Evolutionary conservation across 352 stramenopile genomes (phyloP).

Genomic region (Phytophthora pistaciae): DNA sequence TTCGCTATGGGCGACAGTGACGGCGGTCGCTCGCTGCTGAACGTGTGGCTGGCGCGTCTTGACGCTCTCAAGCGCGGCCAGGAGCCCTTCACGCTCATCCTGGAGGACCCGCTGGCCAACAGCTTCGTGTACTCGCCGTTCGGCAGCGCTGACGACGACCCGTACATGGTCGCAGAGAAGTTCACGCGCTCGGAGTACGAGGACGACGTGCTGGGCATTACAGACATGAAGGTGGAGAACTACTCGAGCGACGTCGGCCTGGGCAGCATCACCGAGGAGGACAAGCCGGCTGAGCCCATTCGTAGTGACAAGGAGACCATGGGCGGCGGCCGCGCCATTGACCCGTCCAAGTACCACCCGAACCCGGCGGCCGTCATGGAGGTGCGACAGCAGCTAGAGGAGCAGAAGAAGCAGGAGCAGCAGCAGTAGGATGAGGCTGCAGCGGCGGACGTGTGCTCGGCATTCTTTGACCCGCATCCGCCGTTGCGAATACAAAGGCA

Average conservation of each 20-base stretch:
- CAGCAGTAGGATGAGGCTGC: constrained; percentile 45
- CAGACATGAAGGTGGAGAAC: constrained; percentile 94
- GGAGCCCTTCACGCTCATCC: constrained; percentile 89
- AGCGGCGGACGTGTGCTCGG: constrained; percentile 23
- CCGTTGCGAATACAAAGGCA: constrained; percentile 38
- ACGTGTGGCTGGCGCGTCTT: constrained; percentile 59
- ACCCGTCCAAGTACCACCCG: constrained; percentile 68
- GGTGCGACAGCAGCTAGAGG: constrained; percentile 49
- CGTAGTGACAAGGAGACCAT: constrained; percentile 75
- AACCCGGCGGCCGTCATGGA: constrained; percentile 74
- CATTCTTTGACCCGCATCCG: constrained; percentile 23
- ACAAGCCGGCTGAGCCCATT: constrained; percentile 42
- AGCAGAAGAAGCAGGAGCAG: constrained; percentile 37
- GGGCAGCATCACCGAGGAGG: constrained; percentile 48
- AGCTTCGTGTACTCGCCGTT: constrained; percentile 89
- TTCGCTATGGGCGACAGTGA: constrained; percentile 87
- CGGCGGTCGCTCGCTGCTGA: constrained; percentile 64
- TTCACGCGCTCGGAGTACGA: constrained; percentile 92
- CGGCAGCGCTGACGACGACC: constrained; percentile 60
- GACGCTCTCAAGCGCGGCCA: constrained; percentile 66
- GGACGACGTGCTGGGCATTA: constrained; percentile 93
- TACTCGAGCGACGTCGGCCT: constrained; percentile 49
- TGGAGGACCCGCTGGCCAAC: constrained; percentile 93
- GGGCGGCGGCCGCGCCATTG: constrained; percentile 58
- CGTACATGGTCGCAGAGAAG: constrained; percentile 77